These are phyloP conservation scores for Fusarium bactridioides DNA, from an alignment of 2,329 filamentous ascomycete species.

Conservation along the genomic window DNA sequence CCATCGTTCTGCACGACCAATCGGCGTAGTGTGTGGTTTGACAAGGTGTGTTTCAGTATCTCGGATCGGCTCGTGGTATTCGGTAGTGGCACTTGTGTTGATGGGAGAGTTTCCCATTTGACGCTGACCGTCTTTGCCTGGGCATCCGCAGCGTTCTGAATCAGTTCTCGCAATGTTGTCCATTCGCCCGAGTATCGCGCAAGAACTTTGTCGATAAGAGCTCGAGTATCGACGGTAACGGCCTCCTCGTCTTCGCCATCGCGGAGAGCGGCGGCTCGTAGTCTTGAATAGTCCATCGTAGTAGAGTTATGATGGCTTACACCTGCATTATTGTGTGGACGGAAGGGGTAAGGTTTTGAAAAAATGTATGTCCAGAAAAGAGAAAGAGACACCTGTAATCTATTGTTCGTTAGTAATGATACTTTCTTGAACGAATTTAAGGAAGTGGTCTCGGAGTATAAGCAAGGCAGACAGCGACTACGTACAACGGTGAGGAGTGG, in stretches of 20 bases:
- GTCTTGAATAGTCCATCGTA: conserved; percentile 74
- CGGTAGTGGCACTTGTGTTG: conserved; percentile 76
- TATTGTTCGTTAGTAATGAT: conserved; percentile 2
- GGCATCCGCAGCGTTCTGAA: conserved; percentile 98
- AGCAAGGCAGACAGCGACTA: conserved; percentile 31
- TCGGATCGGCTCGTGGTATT: conserved; percentile 71
- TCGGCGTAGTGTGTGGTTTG: conserved; percentile 84
- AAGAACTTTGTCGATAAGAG: conserved; percentile 96
- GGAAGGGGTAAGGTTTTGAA: not conserved
- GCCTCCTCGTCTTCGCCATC: conserved; percentile 93
- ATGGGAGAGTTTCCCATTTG: conserved; percentile 90
- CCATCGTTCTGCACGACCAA: conserved; percentile 95
- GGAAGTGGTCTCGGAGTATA: not conserved
- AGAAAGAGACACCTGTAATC: not conserved
- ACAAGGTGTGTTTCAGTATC: conserved; percentile 81
- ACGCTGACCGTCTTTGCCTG: conserved; percentile 89
- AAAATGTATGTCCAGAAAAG: not conserved
- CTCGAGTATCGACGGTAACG: conserved; percentile 96
- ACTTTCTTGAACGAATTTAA: not conserved
- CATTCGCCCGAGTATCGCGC: conserved; percentile 97
- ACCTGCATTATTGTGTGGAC: conserved; percentile 24
- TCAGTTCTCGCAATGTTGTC: conserved; percentile 87
- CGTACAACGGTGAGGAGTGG: conserved; percentile 23
- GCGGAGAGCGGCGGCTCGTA: conserved; percentile 86
- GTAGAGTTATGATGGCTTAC: conserved; percentile 12